These are phyloP conservation scores for Vicia sativa DNA, from an alignment of 306 rosid genomes.

Conservation along the genomic window DNA sequence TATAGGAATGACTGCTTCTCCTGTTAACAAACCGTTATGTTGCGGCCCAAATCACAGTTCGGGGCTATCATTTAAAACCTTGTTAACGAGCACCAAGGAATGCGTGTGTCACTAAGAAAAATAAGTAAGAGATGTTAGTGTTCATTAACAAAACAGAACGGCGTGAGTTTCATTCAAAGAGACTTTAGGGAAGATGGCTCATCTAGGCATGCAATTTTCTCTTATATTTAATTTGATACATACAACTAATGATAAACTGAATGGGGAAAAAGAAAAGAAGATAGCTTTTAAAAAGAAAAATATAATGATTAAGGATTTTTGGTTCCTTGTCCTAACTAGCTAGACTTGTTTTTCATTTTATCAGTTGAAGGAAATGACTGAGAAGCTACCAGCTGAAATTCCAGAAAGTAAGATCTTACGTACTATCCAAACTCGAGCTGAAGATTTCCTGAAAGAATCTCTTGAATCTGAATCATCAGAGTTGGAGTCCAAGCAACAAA, in stretches of 20 bases:
- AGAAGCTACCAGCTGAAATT: slow-evolving; percentile 59
- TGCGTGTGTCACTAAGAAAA: not conserved
- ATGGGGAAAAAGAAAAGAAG: not conserved
- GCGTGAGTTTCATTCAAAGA: not conserved
- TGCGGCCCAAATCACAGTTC: not conserved
- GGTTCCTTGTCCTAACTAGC: slow-evolving; percentile 27
- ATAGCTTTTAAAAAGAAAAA: not conserved
- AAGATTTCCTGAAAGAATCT: slow-evolving; percentile 51
- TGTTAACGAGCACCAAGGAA: not conserved
- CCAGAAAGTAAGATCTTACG: slow-evolving; percentile 46
- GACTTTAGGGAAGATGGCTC: not conserved
- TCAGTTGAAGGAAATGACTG: slow-evolving; percentile 60
- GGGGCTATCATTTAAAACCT: not conserved
- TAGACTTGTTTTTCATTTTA: slow-evolving; percentile 22
- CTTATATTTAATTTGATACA: not conserved
- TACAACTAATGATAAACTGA: not conserved
- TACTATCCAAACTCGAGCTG: slow-evolving; percentile 49
- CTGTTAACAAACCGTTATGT: not conserved
- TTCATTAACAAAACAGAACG: not conserved
- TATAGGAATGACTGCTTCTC: not conserved
- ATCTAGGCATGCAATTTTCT: not conserved
- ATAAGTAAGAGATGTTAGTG: not conserved
- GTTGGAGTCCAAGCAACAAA: slow-evolving; percentile 41
- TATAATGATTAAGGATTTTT: not conserved
- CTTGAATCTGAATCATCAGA: slow-evolving; percentile 41